Percentiles rank a stretch among this genome's conserved stretches.
These are phyloP conservation scores for Hanseniaspora uvarum DNA, from an alignment of 1,139 yeast genomes.

Conservation along the genomic window DNA sequence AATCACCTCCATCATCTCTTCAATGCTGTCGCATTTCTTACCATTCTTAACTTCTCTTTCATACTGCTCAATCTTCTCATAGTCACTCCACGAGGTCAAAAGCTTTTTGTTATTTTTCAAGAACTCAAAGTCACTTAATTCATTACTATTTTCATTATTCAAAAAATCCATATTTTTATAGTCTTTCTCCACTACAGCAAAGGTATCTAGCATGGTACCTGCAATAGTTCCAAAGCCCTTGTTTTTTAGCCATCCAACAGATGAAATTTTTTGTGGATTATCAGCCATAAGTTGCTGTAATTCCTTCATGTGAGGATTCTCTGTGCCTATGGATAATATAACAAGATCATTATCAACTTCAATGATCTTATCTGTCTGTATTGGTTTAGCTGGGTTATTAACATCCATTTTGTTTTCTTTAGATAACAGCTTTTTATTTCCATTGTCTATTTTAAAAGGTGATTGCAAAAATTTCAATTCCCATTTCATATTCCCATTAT, in stretches of 20 bases:
- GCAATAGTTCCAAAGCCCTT: conserved; percentile 92
- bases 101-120: not conserved
- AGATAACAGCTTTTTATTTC: conserved; percentile 37
- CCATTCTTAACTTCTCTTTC: conserved; percentile 20
- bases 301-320: conserved; percentile 51
- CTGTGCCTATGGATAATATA: conserved; percentile 76
- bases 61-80: conserved; percentile 24
- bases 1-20: conserved; percentile 20
- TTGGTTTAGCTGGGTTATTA: conserved; percentile 36
- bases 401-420: conserved; percentile 28
- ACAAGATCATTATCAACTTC: conserved; percentile 50
- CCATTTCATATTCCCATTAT: conserved; percentile 44
- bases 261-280: conserved; percentile 1
- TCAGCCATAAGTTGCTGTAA: not conserved
- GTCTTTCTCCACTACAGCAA: conserved; percentile 60
- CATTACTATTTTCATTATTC: not conserved
- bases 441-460: conserved; percentile 48
- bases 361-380: conserved; percentile 32
- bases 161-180: conserved; percentile 39
- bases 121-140: not conserved
- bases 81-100: conserved; percentile 3
- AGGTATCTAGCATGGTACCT: conserved; percentile 77
- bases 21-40: conserved; percentile 32
- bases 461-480: conserved; percentile 56
- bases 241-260: conserved; percentile 73